Evolutionary conservation across 176 grass and related monocot genomes (phyloP), one percentile per base, ranked within the genome.

Genomic region (Triticum urartu): DNA sequence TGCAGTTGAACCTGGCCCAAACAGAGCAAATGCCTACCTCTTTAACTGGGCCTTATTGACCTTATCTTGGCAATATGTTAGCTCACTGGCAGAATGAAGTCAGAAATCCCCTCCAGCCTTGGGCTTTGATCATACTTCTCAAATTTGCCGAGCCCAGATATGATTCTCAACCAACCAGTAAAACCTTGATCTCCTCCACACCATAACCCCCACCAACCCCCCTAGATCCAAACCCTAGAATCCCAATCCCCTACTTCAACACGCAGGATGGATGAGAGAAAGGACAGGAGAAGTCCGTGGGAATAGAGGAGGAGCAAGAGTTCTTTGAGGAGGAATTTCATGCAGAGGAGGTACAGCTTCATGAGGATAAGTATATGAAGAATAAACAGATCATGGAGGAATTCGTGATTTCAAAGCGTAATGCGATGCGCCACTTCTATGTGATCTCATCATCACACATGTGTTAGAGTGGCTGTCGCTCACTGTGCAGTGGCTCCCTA

Each of bases 401-500:
- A 42, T 94, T 87, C 78, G 59, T 58, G 81, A 74, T 60, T 68
- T 94, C 86, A 84, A 92, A 89, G 78, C 24, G 71, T 64, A 94
- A 91, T 78, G 69, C 73, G 7, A 91, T 78, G 69, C 78, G 7
- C 86, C 88, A 21, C 86, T 79, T 61, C 42, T 97, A 32, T 92
- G 91, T 89, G 92, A 97, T 15, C 77, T 97, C 7, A 30, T 89
- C 28, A 90, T 97, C 22, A 94, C 80, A 14, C 81, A 79, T 40
- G 52, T 78, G 0, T 78, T 94, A 9, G 90, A 91, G 77, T 94
- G 94, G 84, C 92, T 92, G 0, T 97, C 81, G 18, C 81, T 89
- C 59, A 97, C 92, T n/a, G 86, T 92, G 24, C 83, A 97, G 42
- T 97, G 90, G 94, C 66, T 97, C 38, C 90, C 92, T 73, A 86